Evolutionary conservation across 2,329 filamentous ascomycete species (phyloP), one percentile per base, ranked within the genome.

Genomic region (Penicillium sp.): DNA sequence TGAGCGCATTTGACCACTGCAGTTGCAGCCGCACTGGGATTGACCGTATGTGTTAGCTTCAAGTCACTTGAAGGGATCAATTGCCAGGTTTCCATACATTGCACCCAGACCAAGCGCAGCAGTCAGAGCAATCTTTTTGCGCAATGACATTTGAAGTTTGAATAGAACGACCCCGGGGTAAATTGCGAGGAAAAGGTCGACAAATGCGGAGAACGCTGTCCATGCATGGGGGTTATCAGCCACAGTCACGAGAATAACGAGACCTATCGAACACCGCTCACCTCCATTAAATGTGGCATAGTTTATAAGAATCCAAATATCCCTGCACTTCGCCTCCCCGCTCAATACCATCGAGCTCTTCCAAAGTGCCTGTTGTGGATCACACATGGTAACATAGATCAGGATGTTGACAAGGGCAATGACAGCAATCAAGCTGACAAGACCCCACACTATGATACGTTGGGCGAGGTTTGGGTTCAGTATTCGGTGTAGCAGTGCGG

Each of bases 311-410:
- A 74, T 69, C 58, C 59, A 67, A 21, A 53, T 64, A 56, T 66
- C 65, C 65, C 73, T 71, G 60, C 72, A 80, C 13, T 27, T 69
- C 7, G 68, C 71, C 9, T 63, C 62, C 15, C 2, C 71, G 4
- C 13, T 31, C 29, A 48, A 12, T 6, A 54, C 27, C 40, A 63
- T 59, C 69, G 51, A 54, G 15, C 40, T 23, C 15, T 74, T 70
- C 79, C 79, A 81, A 25, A 74, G 71, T 1, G 73, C 70, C 21
- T 54, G 43, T 8, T 63, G 62, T 0, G 78, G 78, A 0, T 60
- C 62, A 63, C 79, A 81, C 50, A 74, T 74, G 2, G 69, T 74
- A 38, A 79, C 73, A 6, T 78, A 67, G 19, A 79, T 67, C 21
- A 76, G 56, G 31, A 79, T 68, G 40, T 69, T 74, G 19, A 66